These are phyloP conservation scores for Sugiyamaella lignohabitans DNA, from an alignment of 805 yeast genomes.

Conservation along the genomic window DNA sequence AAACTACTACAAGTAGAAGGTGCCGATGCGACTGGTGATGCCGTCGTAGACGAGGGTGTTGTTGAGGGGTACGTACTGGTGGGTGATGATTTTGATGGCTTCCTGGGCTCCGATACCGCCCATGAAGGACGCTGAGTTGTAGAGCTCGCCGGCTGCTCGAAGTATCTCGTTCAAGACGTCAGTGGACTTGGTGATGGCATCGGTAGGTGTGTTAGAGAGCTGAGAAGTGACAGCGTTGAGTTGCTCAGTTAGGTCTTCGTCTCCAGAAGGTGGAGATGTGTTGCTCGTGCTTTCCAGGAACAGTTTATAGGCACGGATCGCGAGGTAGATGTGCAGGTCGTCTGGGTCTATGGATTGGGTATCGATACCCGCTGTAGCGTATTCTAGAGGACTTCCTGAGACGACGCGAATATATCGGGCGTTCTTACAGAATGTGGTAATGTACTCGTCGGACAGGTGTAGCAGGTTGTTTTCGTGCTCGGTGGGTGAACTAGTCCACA, in stretches of 20 bases:
- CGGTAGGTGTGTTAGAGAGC: neutral
- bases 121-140: slow-evolving; percentile 57
- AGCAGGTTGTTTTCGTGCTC: no score
- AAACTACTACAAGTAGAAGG: slow-evolving; percentile 12
- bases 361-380: slow-evolving; percentile 14
- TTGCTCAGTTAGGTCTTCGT: neutral
- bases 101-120: slow-evolving; percentile 91
- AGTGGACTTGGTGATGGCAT: neutral
- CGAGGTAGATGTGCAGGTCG: slow-evolving; percentile 22
- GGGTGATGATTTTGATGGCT: slow-evolving; percentile 62
- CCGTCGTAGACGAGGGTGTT: slow-evolving; percentile 73
- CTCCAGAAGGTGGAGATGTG: neutral
- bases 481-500: slow-evolving; percentile 3
- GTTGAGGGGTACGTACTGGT: slow-evolving; percentile 74
- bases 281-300: slow-evolving; percentile 8
- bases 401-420: slow-evolving; percentile 46
- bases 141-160: slow-evolving; percentile 39
- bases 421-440: slow-evolving; percentile 56
- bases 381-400: slow-evolving; percentile 34
- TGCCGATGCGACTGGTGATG: slow-evolving; percentile 34
- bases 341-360: slow-evolving; percentile 15
- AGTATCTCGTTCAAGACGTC: neutral
- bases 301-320: slow-evolving; percentile 19
- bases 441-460: slow-evolving; percentile 33
- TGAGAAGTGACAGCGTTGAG: neutral